Conservation (phyloP, 148 eudicot genomes). For the Chenopodium suecicum region DNA sequence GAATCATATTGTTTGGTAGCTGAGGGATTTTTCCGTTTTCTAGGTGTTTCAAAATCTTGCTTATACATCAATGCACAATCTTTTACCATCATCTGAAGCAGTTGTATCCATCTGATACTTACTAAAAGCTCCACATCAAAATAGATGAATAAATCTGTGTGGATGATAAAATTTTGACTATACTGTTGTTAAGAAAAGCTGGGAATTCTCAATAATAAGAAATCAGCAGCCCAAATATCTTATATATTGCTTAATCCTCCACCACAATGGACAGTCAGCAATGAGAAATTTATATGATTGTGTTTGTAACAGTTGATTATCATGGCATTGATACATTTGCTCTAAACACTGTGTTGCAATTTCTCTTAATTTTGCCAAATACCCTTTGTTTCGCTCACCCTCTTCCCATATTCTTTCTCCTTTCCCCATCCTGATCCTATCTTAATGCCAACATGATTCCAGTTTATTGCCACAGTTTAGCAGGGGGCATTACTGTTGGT, state of each 20-base stretch:
- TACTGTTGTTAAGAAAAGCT: background rate
- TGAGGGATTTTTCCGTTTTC: background rate
- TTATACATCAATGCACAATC: background rate
- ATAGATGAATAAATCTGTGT: background rate
- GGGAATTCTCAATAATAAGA: too few species aligned
- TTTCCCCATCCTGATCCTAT: background rate
- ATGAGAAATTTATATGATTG: background rate
- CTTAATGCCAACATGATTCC: background rate
- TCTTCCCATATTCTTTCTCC: background rate
- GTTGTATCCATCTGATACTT: background rate
- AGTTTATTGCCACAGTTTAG: background rate
- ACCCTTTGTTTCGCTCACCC: background rate
- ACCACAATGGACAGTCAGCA: background rate
- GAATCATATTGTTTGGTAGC: background rate
- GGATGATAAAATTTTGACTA: background rate
- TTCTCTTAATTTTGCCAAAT: background rate
- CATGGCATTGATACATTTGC: background rate
- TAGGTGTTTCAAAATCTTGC: constrained; percentile 2
- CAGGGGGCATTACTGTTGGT: background rate
- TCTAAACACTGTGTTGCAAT: background rate
- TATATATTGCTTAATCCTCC: background rate
- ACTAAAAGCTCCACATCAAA: background rate
- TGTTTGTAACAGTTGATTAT: background rate
- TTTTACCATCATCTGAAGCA: background rate
- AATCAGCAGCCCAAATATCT: background rate